Percentiles rank a stretch among this genome's conserved stretches.
These are phyloP conservation scores for Phyllostachys edulis DNA, from an alignment of 176 grass and related monocot species.

Conservation along the genomic window DNA sequence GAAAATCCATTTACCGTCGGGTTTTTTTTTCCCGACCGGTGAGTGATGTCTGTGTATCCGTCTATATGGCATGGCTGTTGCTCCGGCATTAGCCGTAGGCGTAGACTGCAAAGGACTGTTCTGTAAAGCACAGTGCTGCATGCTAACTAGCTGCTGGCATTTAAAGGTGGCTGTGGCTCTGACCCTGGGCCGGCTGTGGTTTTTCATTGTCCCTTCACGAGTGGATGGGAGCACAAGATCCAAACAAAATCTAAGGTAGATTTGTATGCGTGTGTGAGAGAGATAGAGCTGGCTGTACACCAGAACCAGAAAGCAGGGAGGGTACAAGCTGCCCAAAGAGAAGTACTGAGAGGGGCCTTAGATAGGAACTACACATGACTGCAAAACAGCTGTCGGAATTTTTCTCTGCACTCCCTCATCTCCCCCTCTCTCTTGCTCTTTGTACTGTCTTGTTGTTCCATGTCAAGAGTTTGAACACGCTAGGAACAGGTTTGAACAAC, in stretches of 20 bases:
- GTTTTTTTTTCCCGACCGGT: no score
- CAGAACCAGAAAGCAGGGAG: conserved; percentile 15
- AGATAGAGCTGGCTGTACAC: neutral
- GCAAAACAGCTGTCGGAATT: conserved; percentile 44
- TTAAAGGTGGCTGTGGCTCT: conserved; percentile 28
- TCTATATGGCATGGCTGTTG: neutral
- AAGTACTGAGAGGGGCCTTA: conserved; percentile 28
- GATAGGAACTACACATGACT: conserved; percentile 60
- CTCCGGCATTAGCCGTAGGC: neutral
- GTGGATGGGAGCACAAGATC: conserved; percentile 64
- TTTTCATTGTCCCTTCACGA: conserved; percentile 48
- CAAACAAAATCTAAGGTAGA: conserved; percentile 87
- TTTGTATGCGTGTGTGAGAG: conserved; percentile 31
- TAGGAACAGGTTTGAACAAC: neutral
- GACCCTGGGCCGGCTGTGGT: neutral
- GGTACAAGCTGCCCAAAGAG: conserved; percentile 60
- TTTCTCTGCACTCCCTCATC: neutral
- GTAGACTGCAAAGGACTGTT: neutral
- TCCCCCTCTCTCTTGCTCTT: neutral
- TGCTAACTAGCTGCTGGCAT: conserved; percentile 18
- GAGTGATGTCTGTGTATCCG: neutral
- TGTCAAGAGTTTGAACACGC: conserved; percentile 8
- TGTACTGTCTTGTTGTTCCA: conserved; percentile 17
- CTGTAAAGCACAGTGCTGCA: conserved; percentile 27
- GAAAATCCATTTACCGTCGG: no score